Base-by-base conservation (phyloP, 2,329 filamentous ascomycete genomes). In the Epicoccum nigrum region DNA sequence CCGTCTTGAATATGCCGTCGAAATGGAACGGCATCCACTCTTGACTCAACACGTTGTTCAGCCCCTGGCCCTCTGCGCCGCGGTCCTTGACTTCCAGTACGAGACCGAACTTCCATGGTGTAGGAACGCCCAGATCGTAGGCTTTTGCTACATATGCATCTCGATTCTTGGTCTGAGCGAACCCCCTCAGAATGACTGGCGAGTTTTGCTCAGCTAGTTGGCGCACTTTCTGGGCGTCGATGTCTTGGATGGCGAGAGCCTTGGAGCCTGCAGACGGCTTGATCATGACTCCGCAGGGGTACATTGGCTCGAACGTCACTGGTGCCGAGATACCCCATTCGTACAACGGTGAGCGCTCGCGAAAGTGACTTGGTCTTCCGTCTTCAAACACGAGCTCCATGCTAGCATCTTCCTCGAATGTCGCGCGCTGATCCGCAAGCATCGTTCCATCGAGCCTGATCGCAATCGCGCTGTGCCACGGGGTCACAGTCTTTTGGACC, bases 71-170 rank as follows among this genome's bases (percentile, higher is more conserved):
- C 4, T 79, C 72, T 1, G 66, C 76, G 43, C 80, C 82, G 9
- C 81, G 81, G 44, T 86, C 83, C 57, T 86, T 83, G 0, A 86
- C 83, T 51, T 85, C 83, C 2, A 84, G 83, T 7, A 86, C 72
- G 63, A 86, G 83, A 0, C 81, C 83, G 45, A 83, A 83, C 48
- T 78, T 82, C 82, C 81, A 83, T 0, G 79, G 76, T 6, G 76
- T 62, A 0, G 80, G 77, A 1, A 63, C 69, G 19, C 82, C 81
- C 3, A 83, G 71, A 9, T 82, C 76, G 7, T 75, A 56, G 0
- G 77, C 75, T 45, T 81, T 81, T 2, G 74, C 67, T 8, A 81
- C 64, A 35, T 81, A 83, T 0, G 72, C 42, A 0, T 79, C 76
- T 5, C 78, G 70, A n/a, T 79, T 68, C 0, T 74, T 75, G 3